Evolutionary conservation across 2,329 filamentous ascomycete species (phyloP).

Genomic region (Emmonsia crescens): DNA sequence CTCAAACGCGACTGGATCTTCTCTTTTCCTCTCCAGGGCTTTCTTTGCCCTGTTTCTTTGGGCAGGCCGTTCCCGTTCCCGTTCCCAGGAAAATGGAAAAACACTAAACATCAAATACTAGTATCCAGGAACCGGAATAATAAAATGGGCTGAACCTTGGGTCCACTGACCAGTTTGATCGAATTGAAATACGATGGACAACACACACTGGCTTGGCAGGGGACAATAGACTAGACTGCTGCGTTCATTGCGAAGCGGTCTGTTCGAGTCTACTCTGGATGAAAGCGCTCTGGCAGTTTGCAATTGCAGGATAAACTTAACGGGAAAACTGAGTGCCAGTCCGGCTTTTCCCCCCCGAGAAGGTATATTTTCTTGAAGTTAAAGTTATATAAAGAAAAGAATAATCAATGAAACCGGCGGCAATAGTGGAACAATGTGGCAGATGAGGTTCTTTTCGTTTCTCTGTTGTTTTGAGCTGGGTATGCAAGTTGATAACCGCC

Average conservation of each 20-base stretch:
- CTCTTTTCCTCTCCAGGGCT: neutral
- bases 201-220: neutral
- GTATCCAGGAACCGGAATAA: neutral
- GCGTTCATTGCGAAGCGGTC: neutral
- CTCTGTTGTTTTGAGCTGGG: neutral
- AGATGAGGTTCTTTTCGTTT: neutral
- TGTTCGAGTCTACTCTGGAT: neutral
- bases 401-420: neutral
- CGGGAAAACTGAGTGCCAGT: neutral
- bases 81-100: neutral
- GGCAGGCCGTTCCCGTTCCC: neutral
- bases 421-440: neutral
- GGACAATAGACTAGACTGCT: neutral
- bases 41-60: neutral
- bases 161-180: neutral
- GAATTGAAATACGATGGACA: neutral
- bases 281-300: neutral
- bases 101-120: neutral
- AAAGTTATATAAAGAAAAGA: too few species aligned
- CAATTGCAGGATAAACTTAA: neutral
- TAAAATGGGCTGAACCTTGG: neutral
- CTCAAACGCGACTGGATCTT: neutral
- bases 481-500: neutral
- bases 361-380: too few species aligned
- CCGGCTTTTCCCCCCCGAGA: neutral